phyloP scores from a whole-genome alignment of 2,329 filamentous ascomycete genomes.

The Aspergillus pseudoglaucus region DNA sequence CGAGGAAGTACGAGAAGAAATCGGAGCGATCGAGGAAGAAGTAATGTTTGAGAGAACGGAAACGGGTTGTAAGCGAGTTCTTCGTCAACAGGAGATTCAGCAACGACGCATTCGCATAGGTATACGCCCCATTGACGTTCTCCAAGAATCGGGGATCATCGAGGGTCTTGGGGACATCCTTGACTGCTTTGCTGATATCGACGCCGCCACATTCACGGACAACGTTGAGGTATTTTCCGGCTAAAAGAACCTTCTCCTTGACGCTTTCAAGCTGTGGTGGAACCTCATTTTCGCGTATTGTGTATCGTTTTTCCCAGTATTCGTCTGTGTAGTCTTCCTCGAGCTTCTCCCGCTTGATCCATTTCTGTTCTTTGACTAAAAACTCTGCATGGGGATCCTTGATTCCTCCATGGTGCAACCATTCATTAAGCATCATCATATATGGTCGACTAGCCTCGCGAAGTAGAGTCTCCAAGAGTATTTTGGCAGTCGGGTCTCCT shows the following conservation, averaged over 20 bases:
- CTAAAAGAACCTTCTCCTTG: slow-evolving; percentile 88
- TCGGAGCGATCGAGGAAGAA: slow-evolving; percentile 98
- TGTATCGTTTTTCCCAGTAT: slow-evolving; percentile 98
- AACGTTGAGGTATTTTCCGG: slow-evolving; percentile 96
- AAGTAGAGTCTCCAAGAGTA: slow-evolving; percentile 72
- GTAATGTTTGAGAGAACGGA: slow-evolving; percentile 93
- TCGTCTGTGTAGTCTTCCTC: slow-evolving; percentile 98
- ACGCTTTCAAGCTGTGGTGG: slow-evolving; percentile 86
- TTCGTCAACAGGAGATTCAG: slow-evolving; percentile 87
- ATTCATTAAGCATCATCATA: slow-evolving; percentile 97
- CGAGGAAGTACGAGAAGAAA: slow-evolving; percentile 96
- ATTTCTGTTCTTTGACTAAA: slow-evolving; percentile 90
- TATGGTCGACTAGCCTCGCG: slow-evolving; percentile 88
- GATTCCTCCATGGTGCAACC: slow-evolving; percentile 93
- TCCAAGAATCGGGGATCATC: slow-evolving; percentile 88
- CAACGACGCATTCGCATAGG: slow-evolving; percentile 88
- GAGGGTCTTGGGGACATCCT: slow-evolving; percentile 84
- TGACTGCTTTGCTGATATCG: slow-evolving; percentile 80
- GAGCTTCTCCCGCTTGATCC: slow-evolving; percentile 80
- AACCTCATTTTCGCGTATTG: slow-evolving; percentile 82
- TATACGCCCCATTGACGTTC: slow-evolving; percentile 92
- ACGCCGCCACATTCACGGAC: slow-evolving; percentile 95
- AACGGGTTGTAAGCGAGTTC: slow-evolving; percentile 77
- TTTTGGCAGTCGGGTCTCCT: slow-evolving; percentile 81
- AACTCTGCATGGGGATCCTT: slow-evolving; percentile 93